Conservation (phyloP, 192 early-diverging fungal species). For the Podochytrium sp. region DNA sequence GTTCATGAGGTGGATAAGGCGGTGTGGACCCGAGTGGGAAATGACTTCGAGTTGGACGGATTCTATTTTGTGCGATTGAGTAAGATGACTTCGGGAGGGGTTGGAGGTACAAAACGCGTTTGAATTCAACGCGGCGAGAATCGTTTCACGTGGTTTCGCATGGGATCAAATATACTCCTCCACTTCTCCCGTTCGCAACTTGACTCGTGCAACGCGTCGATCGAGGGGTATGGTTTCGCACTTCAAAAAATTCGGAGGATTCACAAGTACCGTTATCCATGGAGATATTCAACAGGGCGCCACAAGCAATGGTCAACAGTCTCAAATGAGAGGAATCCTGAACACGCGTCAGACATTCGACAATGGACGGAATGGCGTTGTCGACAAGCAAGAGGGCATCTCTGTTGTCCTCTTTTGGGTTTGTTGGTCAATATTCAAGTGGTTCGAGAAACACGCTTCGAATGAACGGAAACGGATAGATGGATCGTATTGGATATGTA, state of each 20-base stretch:
- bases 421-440: not conserved
- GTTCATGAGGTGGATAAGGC: conserved; percentile 30
- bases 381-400: conserved; percentile 38
- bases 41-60: conserved; percentile 42
- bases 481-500: too few relatives aligned
- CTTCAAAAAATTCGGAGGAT: too few relatives aligned
- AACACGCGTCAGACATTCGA: conserved; percentile 32
- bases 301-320: conserved; percentile 41
- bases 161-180: too few relatives aligned
- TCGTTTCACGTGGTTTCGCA: too few relatives aligned
- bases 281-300: conserved; percentile 49
- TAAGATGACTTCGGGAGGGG: not conserved
- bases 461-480: too few relatives aligned
- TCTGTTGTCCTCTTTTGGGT: conserved; percentile 51
- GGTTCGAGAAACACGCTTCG: too few relatives aligned
- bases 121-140: too few relatives aligned
- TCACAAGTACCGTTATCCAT: conserved; percentile 68
- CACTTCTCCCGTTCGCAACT: too few relatives aligned
- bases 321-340: conserved; percentile 16
- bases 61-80: conserved; percentile 30
- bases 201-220: too few relatives aligned
- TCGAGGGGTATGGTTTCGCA: too few relatives aligned
- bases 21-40: conserved; percentile 9
- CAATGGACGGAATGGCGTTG: conserved; percentile 25
- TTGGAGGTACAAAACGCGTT: not conserved